phyloP scores from a whole-genome alignment of 495 filamentous ascomycete species.

The Podospora anserina region DNA sequence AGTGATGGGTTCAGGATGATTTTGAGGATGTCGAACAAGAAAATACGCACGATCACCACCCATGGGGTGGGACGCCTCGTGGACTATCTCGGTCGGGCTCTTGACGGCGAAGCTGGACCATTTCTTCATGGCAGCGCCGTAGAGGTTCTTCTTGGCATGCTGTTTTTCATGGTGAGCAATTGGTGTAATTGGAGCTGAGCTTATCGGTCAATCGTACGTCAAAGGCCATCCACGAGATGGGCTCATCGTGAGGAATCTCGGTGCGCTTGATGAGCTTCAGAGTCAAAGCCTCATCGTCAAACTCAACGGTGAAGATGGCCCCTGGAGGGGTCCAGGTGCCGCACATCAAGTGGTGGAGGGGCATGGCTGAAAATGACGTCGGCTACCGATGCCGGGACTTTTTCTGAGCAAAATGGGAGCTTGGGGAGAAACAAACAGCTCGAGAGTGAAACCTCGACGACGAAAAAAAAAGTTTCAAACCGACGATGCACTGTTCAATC shows the following conservation, averaged over 20 bases:
- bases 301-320: conserved; percentile 78
- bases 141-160: conserved; percentile 78
- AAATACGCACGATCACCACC: conserved; percentile 46
- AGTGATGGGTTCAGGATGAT: background rate
- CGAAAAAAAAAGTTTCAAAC: background rate
- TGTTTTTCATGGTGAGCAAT: conserved; percentile 36
- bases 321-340: conserved; percentile 82
- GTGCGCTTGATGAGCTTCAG: conserved; percentile 73
- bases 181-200: background rate
- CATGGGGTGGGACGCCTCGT: conserved; percentile 70
- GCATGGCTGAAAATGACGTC: conserved; percentile 41
- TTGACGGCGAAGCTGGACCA: conserved; percentile 77
- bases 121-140: conserved; percentile 85
- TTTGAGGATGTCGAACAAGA: background rate
- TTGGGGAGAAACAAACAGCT: background rate
- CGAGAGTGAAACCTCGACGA: background rate
- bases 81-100: conserved; percentile 72
- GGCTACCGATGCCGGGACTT: conserved; percentile 11
- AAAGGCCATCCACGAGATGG: conserved; percentile 89
- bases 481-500: background rate
- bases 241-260: conserved; percentile 72
- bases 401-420: background rate
- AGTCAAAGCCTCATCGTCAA: conserved; percentile 72
- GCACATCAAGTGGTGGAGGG: conserved; percentile 79
- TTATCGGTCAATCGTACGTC: conserved; percentile 51